These are phyloP conservation scores for Apiospora sp. DNA, from an alignment of 2,329 filamentous ascomycete species.

Conservation along the genomic window DNA sequence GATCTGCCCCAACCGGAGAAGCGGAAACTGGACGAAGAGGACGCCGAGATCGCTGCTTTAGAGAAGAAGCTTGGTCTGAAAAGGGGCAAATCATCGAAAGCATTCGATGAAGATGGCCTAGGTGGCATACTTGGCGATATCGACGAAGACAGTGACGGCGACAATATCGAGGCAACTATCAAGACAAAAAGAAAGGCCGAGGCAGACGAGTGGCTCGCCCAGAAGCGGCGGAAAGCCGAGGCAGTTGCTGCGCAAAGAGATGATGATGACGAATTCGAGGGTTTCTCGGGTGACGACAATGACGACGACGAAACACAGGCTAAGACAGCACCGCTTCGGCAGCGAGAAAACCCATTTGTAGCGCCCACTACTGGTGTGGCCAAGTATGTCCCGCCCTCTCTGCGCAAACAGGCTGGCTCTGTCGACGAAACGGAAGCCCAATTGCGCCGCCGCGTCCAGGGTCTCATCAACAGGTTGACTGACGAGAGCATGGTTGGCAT, in stretches of 20 bases:
- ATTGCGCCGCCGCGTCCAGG: constrained; percentile 82
- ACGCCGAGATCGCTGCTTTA: constrained; percentile 85
- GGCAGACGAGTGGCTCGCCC: constrained; percentile 67
- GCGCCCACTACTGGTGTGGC: constrained; percentile 63
- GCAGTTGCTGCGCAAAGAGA: constrained; percentile 33
- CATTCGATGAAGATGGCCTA: constrained; percentile 83
- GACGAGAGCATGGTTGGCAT: constrained; percentile 90
- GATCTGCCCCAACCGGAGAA: constrained; percentile 49
- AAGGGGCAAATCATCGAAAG: constrained; percentile 71
- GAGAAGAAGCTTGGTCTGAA: constrained; percentile 88
- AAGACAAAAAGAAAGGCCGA: constrained; percentile 68
- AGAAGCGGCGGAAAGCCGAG: constrained; percentile 61
- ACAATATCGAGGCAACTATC: constrained; percentile 57
- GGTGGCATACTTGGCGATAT: constrained; percentile 79
- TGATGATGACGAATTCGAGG: constrained; percentile 48
- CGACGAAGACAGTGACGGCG: constrained; percentile 56
- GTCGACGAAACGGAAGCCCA: constrained; percentile 73
- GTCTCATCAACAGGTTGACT: constrained; percentile 90
- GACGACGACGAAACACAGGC: constrained; percentile 42
- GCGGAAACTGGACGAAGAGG: constrained; percentile 77
- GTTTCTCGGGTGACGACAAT: constrained; percentile 39
- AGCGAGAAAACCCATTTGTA: constrained; percentile 87
- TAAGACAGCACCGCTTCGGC: constrained; percentile 47
- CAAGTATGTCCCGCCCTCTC: constrained; percentile 91
- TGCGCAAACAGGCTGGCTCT: constrained; percentile 69